Base-by-base conservation (phyloP, 1,284 basidiomycete species). In the Malassezia nana region DNA sequence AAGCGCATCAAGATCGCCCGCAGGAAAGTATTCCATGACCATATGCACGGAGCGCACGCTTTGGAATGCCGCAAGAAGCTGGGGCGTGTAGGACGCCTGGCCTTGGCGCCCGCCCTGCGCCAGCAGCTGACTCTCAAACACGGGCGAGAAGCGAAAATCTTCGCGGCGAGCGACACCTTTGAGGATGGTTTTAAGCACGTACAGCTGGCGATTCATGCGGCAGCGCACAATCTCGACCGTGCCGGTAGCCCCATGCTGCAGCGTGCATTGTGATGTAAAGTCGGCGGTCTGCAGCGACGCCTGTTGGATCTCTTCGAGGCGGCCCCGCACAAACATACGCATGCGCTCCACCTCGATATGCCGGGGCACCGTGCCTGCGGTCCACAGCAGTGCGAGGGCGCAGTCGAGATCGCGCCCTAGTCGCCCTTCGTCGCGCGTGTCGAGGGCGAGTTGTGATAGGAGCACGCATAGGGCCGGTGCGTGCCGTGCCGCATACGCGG, bases 1-100 rank as follows among this genome's bases (percentile, higher is more conserved):
- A 4, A 74, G 63, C 47, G 66, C 55, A 52, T 71, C 62, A 15
- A 74, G 64, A 50, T 74, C 71, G 25, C 71, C 71, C 18, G 66
- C 67, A 7, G 71, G 63, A 8, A 68, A 60, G 48, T 72, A 72
- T 47, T 74, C 66, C 63, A 74, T 66, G n/a, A 72, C 59, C 16
- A 74, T 51, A 33, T 72, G 69, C 20, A 73, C 59, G n/a, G 62
- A 65, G 35, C 60, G 61, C 10, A 57, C 58, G 3, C 65, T 66
- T 41, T 69, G 68, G 40, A 72, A 74, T 2, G 69, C 59, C 7
- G 71, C 69, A 6, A 63, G 56, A 18, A 72, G 58, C 46, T 62
- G 45, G 12, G 71, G 71, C 6, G 52, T 46, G 16, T 47, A 44
- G 6, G 46, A 45, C 7, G 28, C 16, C 16, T 46, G 48, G 9